A percentile compares a stretch with the other conserved stretches of the same genome.
Evolutionary conservation across 2,329 filamentous ascomycete genomes (phyloP).

Genomic region (Aspergillus sp.): DNA sequence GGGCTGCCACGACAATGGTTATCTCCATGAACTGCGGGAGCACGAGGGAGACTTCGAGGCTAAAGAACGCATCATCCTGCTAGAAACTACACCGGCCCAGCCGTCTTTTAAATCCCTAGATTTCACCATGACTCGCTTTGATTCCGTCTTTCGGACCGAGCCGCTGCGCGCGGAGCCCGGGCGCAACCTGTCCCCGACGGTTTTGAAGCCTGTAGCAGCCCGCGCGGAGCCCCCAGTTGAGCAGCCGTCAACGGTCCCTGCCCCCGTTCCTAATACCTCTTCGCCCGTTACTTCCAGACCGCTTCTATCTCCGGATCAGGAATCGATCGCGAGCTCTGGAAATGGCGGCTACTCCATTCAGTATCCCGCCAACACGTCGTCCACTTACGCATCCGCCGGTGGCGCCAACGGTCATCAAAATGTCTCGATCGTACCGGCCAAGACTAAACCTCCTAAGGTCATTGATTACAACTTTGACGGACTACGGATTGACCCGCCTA

Average conservation of each 20-base stretch:
- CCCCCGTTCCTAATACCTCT: not conserved
- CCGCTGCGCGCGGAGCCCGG: not conserved
- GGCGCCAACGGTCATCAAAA: not conserved
- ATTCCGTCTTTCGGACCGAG: slow-evolving; percentile 5
- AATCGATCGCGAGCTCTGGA: not conserved
- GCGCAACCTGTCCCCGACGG: not conserved
- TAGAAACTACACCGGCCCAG: slow-evolving; percentile 15
- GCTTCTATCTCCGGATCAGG: not conserved
- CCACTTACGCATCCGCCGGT: not conserved
- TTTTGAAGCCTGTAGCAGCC: not conserved
- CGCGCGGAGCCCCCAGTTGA: not conserved
- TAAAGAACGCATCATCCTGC: slow-evolving; percentile 8
- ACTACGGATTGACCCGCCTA: not conserved
- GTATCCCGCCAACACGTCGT: not conserved
- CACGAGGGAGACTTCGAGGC: slow-evolving; percentile 1
- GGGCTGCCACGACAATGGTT: slow-evolving; percentile 16
- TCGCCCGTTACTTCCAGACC: not conserved
- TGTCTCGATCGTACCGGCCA: not conserved
- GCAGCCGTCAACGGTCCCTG: not conserved
- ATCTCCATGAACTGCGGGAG: slow-evolving; percentile 10
- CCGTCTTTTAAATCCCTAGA: not conserved
- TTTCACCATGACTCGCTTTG: slow-evolving; percentile 6
- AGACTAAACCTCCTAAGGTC: not conserved
- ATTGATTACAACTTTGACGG: not conserved
- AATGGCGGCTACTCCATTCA: not conserved